phyloP scores from a whole-genome alignment of 495 filamentous ascomycete genomes.

The Xylaria cubensis region DNA sequence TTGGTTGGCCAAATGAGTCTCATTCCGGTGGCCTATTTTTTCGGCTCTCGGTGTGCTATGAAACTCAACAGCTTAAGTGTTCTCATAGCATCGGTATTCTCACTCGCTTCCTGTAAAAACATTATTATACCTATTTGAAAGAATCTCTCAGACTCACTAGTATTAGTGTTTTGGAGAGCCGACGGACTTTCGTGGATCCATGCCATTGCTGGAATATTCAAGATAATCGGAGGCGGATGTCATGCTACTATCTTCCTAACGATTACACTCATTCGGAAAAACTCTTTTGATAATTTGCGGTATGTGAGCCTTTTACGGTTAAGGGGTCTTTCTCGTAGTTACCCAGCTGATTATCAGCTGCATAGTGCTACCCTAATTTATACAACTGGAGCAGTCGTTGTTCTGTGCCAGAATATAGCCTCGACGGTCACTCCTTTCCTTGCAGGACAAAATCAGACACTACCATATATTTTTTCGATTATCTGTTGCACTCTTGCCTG shows the following conservation, averaged over 20 bases:
- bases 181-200: not conserved
- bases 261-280: not conserved
- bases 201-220: not conserved
- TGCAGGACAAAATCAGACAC: not conserved
- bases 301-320: not conserved
- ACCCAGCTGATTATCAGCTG: not conserved
- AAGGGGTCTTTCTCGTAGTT: not conserved
- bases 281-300: not conserved
- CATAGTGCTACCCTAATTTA: not conserved
- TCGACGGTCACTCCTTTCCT: slow-evolving; percentile 2
- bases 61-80: slow-evolving; percentile 11
- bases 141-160: not conserved
- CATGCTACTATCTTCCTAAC: not conserved
- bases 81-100: not conserved
- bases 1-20: not conserved
- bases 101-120: not conserved
- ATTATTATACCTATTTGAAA: not conserved
- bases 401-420: not conserved
- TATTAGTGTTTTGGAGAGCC: not conserved
- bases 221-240: not conserved
- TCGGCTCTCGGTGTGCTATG: slow-evolving; percentile 4
- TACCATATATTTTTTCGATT: not conserved
- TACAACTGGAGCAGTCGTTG: not conserved
- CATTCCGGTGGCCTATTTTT: slow-evolving; percentile 7
- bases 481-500: not conserved